These are phyloP conservation scores for Pestalotiopsis sp. DNA, from an alignment of 2,329 filamentous ascomycete genomes.

Conservation along the genomic window DNA sequence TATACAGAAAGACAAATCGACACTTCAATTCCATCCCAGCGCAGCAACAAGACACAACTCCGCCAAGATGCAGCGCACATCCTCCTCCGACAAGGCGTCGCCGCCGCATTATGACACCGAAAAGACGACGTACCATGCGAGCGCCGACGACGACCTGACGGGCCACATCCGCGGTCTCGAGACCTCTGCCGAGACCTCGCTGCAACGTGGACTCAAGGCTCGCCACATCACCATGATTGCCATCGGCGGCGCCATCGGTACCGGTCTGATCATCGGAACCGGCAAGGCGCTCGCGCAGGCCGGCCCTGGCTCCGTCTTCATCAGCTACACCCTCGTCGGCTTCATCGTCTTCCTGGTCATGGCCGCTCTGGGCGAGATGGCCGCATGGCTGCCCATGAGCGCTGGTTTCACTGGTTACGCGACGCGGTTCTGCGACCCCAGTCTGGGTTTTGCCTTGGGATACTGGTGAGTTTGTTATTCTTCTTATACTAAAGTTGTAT, in stretches of 20 bases:
- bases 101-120: conserved; percentile 23
- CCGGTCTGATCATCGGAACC: conserved; percentile 74
- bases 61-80: conserved; percentile 31
- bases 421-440: conserved; percentile 76
- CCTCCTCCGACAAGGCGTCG: conserved; percentile 27
- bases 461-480: conserved; percentile 57
- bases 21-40: not conserved
- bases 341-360: conserved; percentile 80
- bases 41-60: not conserved
- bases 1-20: not conserved
- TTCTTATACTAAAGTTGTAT: not conserved
- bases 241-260: conserved; percentile 75
- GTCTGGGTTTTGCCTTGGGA: conserved; percentile 77
- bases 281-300: conserved; percentile 55
- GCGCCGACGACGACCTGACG: conserved; percentile 23
- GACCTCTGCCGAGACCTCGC: conserved; percentile 49
- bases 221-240: conserved; percentile 65
- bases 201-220: conserved; percentile 56
- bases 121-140: conserved; percentile 25
- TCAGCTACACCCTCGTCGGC: conserved; percentile 71
- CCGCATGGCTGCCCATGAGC: conserved; percentile 76
- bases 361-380: conserved; percentile 83
- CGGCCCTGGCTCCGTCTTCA: conserved; percentile 68
- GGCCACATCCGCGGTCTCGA: conserved; percentile 49
- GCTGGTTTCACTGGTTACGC: conserved; percentile 84